Percentiles rank a stretch among this genome's conserved stretches.
Evolutionary conservation across 106 monocot species (phyloP).

Genomic region (Dioscorea dumetorum): DNA sequence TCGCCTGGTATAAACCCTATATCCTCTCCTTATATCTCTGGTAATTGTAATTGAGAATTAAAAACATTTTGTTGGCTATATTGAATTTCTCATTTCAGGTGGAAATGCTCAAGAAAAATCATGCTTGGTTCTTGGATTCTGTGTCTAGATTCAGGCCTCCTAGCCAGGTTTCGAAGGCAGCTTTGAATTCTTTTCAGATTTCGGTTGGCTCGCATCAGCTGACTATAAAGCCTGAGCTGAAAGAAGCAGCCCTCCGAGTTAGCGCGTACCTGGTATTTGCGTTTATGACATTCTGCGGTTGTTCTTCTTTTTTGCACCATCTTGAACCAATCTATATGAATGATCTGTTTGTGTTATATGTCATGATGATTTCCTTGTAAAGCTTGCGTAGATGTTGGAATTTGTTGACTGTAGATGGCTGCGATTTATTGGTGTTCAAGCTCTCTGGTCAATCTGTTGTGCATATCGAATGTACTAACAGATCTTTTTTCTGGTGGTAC

Average conservation of each 20-base stretch:
- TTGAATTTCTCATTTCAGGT: conserved; percentile 27
- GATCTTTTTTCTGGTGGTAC: too few species aligned
- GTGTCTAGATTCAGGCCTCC: conserved; percentile 57
- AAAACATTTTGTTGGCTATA: neutral
- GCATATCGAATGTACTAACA: too few species aligned
- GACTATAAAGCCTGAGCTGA: conserved; percentile 41
- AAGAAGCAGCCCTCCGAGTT: conserved; percentile 47
- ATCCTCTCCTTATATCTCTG: neutral
- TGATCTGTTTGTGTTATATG: too few species aligned
- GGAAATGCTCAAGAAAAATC: conserved; percentile 57
- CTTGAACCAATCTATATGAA: too few species aligned
- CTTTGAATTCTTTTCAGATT: conserved; percentile 51
- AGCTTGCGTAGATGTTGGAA: too few species aligned
- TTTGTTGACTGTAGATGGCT: too few species aligned
- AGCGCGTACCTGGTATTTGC: conserved; percentile 60
- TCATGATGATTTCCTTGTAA: too few species aligned
- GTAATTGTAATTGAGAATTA: neutral
- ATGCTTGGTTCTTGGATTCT: conserved; percentile 58
- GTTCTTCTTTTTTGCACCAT: too few species aligned
- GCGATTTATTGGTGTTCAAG: too few species aligned
- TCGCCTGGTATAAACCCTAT: conserved; percentile 23
- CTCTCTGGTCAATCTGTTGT: too few species aligned
- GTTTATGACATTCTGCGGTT: too few species aligned
- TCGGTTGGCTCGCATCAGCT: conserved; percentile 38
- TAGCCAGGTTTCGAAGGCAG: conserved; percentile 41